Conservation (phyloP, 176 grass and related monocot species). For the Sorghum bicolor region DNA sequence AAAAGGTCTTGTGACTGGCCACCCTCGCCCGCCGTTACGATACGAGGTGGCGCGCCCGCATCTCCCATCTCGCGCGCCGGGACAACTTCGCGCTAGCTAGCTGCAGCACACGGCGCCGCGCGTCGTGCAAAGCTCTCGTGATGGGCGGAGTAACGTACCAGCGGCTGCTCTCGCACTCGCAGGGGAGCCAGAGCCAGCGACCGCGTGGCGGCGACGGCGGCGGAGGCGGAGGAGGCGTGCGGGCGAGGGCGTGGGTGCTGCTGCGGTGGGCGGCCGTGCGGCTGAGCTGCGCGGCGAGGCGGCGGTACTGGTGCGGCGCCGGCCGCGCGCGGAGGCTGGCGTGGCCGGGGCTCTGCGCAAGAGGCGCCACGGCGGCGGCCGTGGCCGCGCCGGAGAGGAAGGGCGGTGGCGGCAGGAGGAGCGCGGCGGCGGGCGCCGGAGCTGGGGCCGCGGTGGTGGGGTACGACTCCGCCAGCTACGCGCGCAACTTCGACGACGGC, state of each 20-base stretch:
- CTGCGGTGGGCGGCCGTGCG: constrained; percentile 36
- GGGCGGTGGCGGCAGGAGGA: background rate
- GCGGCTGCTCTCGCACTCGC: constrained; percentile 2
- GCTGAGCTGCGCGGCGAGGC: constrained; percentile 21
- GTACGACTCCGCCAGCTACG: constrained; percentile 54
- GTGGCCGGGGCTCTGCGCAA: constrained; percentile 30
- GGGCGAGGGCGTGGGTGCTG: constrained; percentile 39
- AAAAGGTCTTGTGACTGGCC: too few relatives aligned
- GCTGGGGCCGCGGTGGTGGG: background rate
- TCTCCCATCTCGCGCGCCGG: background rate
- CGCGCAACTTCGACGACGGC: constrained; percentile 58
- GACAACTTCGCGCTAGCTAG: background rate
- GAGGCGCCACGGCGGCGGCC: background rate
- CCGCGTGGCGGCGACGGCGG: background rate
- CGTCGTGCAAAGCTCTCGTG: background rate
- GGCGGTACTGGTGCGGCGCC: background rate
- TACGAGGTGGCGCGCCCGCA: background rate
- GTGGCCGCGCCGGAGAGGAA: background rate
- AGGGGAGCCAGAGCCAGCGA: background rate
- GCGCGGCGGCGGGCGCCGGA: background rate
- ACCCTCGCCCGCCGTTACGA: constrained; percentile 2
- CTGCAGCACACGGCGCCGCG: background rate
- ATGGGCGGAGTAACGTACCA: constrained; percentile 34
- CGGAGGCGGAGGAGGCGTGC: background rate
- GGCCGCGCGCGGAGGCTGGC: constrained; percentile 13